These are phyloP conservation scores for Cymodocea nodosa DNA, from an alignment of 116 monocot genomes.

Conservation along the genomic window DNA sequence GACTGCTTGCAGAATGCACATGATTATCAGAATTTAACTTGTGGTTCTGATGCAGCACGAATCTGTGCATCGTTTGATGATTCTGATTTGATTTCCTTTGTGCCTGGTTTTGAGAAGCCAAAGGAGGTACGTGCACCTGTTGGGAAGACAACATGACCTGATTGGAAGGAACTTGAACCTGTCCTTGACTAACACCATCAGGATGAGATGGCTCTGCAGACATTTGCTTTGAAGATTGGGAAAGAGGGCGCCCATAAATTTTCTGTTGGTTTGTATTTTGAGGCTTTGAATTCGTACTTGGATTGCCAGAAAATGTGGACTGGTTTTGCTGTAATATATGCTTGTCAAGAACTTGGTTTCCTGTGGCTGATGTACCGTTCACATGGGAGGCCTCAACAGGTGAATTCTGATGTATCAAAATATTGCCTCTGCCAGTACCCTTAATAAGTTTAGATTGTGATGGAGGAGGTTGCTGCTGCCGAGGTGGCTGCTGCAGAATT, in stretches of 20 bases:
- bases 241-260: conserved; percentile 19
- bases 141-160: conserved; percentile 27
- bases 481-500: conserved; percentile 28
- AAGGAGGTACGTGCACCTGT: conserved; percentile 23
- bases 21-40: conserved; percentile 34
- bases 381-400: conserved; percentile 39
- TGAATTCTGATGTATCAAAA: conserved; percentile 54
- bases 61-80: conserved; percentile 43
- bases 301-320: conserved; percentile 28
- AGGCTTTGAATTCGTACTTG: conserved; percentile 23
- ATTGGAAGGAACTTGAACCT: conserved; percentile 24
- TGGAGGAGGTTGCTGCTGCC: conserved; percentile 26
- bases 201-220: conserved; percentile 28
- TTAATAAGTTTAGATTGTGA: conserved; percentile 52
- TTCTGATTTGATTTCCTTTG: conserved; percentile 36
- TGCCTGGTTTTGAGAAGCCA: conserved; percentile 33
- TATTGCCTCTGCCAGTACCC: conserved; percentile 38
- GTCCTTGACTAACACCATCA: conserved; percentile 31
- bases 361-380: conserved; percentile 20
- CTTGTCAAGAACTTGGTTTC: conserved; percentile 48
- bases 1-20: conserved; percentile 18
- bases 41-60: conserved; percentile 48
- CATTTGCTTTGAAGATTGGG: conserved; percentile 33
- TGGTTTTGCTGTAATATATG: conserved; percentile 34
- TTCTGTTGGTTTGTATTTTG: conserved; percentile 41